Base-by-base conservation (phyloP, 345 rosid species). In the Sisymbrium altissimum region DNA sequence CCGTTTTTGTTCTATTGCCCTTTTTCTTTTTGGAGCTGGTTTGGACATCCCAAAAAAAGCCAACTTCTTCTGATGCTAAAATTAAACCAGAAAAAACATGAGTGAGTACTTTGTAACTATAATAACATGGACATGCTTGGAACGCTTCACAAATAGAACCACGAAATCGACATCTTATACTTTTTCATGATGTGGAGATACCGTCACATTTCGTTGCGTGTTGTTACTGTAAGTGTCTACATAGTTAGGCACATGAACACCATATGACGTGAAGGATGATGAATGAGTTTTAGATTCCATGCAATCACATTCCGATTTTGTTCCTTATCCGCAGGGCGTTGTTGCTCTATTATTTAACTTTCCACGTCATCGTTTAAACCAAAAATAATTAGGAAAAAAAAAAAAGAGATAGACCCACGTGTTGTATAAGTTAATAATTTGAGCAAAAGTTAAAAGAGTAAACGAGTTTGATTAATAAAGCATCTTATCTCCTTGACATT, bases 401-500 rank as follows among this genome's bases (percentile, higher is more conserved):
- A 1, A 30, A 40, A 9, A 8, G 36, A 6, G 14, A 15, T 0
- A 59, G 19, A 30, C 55, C 43, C 74, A 61, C 45, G 70, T 71
- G 55, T 17, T 23, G 2, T 30, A 27, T 11, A 48, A 29, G 48
- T 11, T n/a, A 6, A 33, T 7, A 7, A 46, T 44, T 10, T 1
- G 35, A 12, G 38, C 7, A 18, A 35, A 36, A 36, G 6, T 21
- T 18, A 33, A 5, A 25, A 61, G 41, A 36, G 64, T 44, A 19
- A 40, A 55, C 29, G 55, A 72, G 77, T 73, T 53, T 55, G 46
- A 43, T 40, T 41, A n/a, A 50, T 11, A 15, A 35, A 41, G 45
- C 41, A 64, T 30, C 78, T 73, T 73, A 73, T 73, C 68, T 63
- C 46, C 64, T 58, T 21, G 30, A 43, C 25, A 56, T 68, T 14